phyloP scores from a whole-genome alignment of 1,284 basidiomycete species.

The Melampsora americana region DNA sequence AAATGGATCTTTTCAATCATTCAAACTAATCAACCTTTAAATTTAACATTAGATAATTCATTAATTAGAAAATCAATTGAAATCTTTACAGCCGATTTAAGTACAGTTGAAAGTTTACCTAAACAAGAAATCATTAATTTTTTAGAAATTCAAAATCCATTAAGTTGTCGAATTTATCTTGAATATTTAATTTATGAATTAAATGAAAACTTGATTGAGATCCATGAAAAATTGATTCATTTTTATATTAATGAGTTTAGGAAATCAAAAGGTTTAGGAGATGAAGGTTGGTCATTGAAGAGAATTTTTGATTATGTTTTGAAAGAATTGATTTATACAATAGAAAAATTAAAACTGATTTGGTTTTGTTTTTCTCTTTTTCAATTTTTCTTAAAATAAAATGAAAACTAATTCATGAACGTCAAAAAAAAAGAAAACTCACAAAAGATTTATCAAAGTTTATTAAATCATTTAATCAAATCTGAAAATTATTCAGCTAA shows the following conservation, averaged over 20 bases:
- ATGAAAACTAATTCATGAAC: constrained; percentile 53
- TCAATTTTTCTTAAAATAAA: background rate
- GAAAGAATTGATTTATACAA: background rate
- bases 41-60: background rate
- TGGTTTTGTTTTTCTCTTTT: background rate
- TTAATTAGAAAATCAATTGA: constrained; percentile 52
- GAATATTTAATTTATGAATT: constrained; percentile 77
- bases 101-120: constrained; percentile 76
- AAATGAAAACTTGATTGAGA: constrained; percentile 65
- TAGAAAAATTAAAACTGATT: no score
- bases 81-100: constrained; percentile 86
- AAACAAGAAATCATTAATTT: constrained; percentile 67
- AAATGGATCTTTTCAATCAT: constrained; percentile 76
- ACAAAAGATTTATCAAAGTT: constrained; percentile 63
- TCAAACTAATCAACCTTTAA: no score
- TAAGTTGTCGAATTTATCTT: constrained; percentile 69
- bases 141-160: constrained; percentile 60
- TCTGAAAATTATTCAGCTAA: constrained; percentile 74
- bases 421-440: constrained; percentile 49
- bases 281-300: constrained; percentile 61
- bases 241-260: constrained; percentile 71
- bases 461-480: constrained; percentile 71
- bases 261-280: constrained; percentile 59
- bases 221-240: constrained; percentile 84
- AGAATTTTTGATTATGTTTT: background rate